Evolutionary conservation across 2,329 filamentous ascomycete species (phyloP), one percentile per base, ranked within the genome.

Genomic region (Colletotrichum tanaceti): DNA sequence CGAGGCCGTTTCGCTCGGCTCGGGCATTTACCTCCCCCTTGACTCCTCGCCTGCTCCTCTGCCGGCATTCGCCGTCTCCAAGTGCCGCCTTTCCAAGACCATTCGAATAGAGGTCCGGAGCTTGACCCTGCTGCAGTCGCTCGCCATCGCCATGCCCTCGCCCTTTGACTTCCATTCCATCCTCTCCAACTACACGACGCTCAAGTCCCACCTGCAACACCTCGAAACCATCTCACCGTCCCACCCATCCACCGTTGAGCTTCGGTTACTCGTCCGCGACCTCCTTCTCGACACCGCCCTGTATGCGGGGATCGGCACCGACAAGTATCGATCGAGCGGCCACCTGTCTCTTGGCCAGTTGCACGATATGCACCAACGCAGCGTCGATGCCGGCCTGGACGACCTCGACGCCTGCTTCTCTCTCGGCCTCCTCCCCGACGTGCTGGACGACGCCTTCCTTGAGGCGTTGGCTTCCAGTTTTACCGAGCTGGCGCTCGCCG

Each of bases 111-210:
- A 73, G 11, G 70, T 76, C 4, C 67, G 63, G n/a, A 82, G 81
- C 63, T 76, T 79, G 43, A 78, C 77, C 20, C 76, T 83, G 59
- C 77, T 80, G 52, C 78, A 77, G 49, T 80, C 78, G 32, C 75
- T 83, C 18, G 81, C 79, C n/a, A 78, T 79, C 43, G 81, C 79
- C 68, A 78, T 83, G 32, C 58, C 63, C 5, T 59, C 71, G 7
- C 65, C 70, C 1, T 70, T 75, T 10, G 69, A 73, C 24, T 73
- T 77, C 14, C 47, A 66, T 44, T 72, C 73, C 4, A 46, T 77
- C 4, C 68, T 77, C 18, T 57, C 55, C 3, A 71, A 74, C 58
- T 77, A 77, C 35, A 68, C 73, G 22, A 58, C 44, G 20, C 68
- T 77, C 24, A 75, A 74, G 47, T 28, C 61, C 35, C 70, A 73